Percentiles rank a stretch among this genome's conserved stretches.
These are phyloP conservation scores for Earliella scabrosa DNA, from an alignment of 1,284 basidiomycete species.

Conservation along the genomic window DNA sequence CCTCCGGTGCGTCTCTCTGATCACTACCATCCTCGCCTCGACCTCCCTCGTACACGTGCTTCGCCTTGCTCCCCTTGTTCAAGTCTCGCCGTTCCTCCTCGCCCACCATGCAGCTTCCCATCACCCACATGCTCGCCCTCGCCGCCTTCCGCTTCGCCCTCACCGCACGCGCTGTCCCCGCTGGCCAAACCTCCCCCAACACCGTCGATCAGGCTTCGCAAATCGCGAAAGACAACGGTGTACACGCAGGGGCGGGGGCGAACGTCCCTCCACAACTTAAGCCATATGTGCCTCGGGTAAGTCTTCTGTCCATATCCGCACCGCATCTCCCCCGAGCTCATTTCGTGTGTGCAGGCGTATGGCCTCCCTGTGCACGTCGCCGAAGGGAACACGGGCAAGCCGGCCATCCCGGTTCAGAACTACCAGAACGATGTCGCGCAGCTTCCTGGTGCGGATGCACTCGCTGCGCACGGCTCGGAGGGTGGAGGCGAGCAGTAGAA, in stretches of 20 bases:
- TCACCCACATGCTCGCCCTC: neutral
- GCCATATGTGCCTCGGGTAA: too few species aligned
- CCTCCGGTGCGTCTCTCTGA: too few species aligned
- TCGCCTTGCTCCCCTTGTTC: too few species aligned
- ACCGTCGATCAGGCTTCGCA: neutral
- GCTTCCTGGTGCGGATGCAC: neutral
- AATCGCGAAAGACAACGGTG: neutral
- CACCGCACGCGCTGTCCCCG: neutral
- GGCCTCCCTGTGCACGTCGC: neutral
- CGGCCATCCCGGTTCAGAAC: neutral
- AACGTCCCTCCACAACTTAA: neutral
- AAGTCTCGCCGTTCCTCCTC: too few species aligned
- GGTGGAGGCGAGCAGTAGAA: too few species aligned
- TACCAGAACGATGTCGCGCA: neutral
- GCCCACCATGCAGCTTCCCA: neutral
- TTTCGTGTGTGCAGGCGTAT: too few species aligned
- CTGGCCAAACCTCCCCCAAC: too few species aligned
- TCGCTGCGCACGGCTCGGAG: neutral
- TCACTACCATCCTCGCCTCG: too few species aligned
- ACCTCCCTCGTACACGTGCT: too few species aligned
- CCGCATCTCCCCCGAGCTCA: too few species aligned
- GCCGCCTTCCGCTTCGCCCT: neutral
- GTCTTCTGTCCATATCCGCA: too few species aligned
- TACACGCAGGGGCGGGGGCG: neutral
- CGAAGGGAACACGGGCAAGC: neutral